Evolutionary conservation across 2,329 filamentous ascomycete genomes (phyloP), one percentile per base, ranked within the genome.

Genomic region (Xenoacremonium recifei): DNA sequence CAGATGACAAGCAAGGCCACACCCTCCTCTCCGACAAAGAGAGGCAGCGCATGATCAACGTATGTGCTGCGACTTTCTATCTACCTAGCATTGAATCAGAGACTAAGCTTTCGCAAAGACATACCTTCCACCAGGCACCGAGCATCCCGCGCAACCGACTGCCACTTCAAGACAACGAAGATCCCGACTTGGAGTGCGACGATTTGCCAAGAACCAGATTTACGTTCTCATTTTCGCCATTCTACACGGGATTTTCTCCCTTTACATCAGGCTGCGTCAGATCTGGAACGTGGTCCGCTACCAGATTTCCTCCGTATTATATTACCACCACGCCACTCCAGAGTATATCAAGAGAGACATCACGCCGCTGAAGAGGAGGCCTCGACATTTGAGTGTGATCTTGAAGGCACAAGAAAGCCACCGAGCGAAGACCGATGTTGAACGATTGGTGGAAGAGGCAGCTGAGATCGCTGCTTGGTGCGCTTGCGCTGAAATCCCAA

Each of bases 321-420:
- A 92, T 65, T 93, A 99, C 70, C 95, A 99, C 69, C 93, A 99
- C 66, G 87, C 89, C 39, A 95, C 92, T 1, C 93, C 93, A 6
- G 89, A 95, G 62, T 82, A 96, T 61, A 96, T 99, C 54, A 83
- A 85, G 59, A 84, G 86, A 58, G 93, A 99, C 68, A 85, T 97
- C 19, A 82, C 82, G 63, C 76, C 77, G 9, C 67, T 99, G 43
- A 77, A 74, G 44, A 82, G 85, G 55, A 68, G 95, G 46, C 93
- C 93, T 3, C 80, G 86, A 51, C 93, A 99, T 61, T 66, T 99
- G 37, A 96, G 90, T 60, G 85, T 95, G 10, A 84, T 97, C 40
- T 69, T 99, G 44, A 85, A 84, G 44, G 72, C 88, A 35, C 82
- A 92, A 57, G 75, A 84, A 61, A 80, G 85, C 44, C 75, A 84